Evolutionary conservation across 2,329 filamentous ascomycete species (phyloP).

Genomic region (Sporothrix pallida): DNA sequence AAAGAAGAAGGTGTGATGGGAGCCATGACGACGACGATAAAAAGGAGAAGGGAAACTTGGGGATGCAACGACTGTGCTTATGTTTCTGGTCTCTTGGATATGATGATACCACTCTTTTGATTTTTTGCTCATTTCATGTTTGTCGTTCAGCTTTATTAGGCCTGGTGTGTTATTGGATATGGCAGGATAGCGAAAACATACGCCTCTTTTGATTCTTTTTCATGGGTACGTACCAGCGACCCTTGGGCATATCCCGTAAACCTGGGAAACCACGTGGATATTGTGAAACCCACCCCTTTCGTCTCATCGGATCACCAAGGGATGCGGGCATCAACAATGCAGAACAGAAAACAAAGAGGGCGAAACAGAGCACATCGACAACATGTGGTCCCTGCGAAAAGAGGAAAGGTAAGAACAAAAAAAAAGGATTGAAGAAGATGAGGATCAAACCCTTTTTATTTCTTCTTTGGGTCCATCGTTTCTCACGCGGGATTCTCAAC

Average conservation of each 20-base stretch:
- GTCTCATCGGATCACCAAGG: constrained; percentile 2
- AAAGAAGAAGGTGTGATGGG: constrained; percentile 9
- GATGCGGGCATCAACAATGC: constrained; percentile 4
- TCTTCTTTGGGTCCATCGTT: background rate
- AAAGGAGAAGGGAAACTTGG: background rate
- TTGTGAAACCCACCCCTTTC: constrained; percentile 15
- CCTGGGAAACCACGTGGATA: constrained; percentile 15
- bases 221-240: background rate
- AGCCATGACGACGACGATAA: too few relatives aligned
- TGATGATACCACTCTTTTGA: constrained; percentile 16
- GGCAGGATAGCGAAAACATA: too few relatives aligned
- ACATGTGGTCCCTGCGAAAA: background rate
- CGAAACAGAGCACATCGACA: background rate
- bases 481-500: background rate
- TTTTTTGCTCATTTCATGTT: background rate
- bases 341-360: background rate
- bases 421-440: background rate
- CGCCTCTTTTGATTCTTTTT: background rate
- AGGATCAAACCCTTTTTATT: constrained; percentile 10
- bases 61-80: background rate
- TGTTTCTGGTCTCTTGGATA: constrained; percentile 2
- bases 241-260: background rate
- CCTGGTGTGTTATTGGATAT: too few relatives aligned
- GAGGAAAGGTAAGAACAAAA: background rate
- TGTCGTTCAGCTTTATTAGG: background rate